phyloP scores from a whole-genome alignment of 371 early-diverging fungal species.

The Rhizopus microsporus region DNA sequence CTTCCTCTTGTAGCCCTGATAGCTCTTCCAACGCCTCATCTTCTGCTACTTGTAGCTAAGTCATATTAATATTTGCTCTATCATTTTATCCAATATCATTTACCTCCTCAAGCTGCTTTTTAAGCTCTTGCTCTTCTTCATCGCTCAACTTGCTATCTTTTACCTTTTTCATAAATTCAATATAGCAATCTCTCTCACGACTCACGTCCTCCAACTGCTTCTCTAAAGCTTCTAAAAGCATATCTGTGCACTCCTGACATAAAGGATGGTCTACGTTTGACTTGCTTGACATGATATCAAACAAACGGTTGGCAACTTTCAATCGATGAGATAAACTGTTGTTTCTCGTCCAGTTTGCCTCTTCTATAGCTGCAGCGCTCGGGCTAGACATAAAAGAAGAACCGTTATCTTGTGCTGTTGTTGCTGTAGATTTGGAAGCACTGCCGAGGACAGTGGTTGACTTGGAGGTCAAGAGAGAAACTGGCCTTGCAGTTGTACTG shows the following conservation, averaged over 20 bases:
- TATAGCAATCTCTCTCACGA: constrained; percentile 76
- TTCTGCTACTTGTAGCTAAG: constrained; percentile 51
- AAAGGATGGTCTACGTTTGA: constrained; percentile 83
- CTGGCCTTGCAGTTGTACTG: constrained; percentile 5
- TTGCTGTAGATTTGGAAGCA: background rate
- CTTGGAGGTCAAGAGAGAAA: background rate
- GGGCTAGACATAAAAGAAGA: background rate
- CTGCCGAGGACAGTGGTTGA: constrained; percentile 2
- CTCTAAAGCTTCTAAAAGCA: constrained; percentile 68
- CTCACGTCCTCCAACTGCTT: constrained; percentile 69
- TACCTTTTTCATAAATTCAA: constrained; percentile 65
- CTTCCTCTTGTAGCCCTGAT: constrained; percentile 61
- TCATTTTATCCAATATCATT: constrained; percentile 7
- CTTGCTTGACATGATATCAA: constrained; percentile 70
- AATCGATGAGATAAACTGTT: constrained; percentile 59
- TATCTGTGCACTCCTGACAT: constrained; percentile 89
- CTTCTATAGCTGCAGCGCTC: constrained; percentile 7
- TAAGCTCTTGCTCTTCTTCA: constrained; percentile 48
- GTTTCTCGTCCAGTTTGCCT: constrained; percentile 34
- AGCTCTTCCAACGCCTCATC: constrained; percentile 56
- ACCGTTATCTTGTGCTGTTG: background rate
- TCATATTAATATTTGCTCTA: background rate
- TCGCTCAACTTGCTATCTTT: constrained; percentile 55
- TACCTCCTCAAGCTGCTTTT: constrained; percentile 54
- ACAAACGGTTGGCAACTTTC: constrained; percentile 66